Evolutionary conservation across 2,329 filamentous ascomycete species (phyloP).

Genomic region (Cladosporium sp.): DNA sequence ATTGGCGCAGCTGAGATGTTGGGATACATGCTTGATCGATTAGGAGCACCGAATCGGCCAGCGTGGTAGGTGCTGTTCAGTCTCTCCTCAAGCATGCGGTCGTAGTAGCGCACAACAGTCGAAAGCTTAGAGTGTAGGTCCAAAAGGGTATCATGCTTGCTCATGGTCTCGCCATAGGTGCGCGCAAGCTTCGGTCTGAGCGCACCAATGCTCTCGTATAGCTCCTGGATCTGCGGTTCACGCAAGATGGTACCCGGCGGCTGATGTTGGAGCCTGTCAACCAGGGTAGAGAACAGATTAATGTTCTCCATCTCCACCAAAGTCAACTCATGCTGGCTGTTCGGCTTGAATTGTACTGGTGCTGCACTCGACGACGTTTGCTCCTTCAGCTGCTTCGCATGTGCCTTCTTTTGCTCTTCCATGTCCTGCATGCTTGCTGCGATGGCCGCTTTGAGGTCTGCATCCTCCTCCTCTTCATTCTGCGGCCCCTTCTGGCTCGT

Average conservation of each 20-base stretch:
- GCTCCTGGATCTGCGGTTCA: constrained; percentile 94
- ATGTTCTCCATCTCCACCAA: constrained; percentile 96
- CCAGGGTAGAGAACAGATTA: constrained; percentile 87
- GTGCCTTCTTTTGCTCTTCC: constrained; percentile 94
- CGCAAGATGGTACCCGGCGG: constrained; percentile 92
- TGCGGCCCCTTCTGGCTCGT: constrained; percentile 9
- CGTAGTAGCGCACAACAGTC: constrained; percentile 94
- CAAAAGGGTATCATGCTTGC: constrained; percentile 92
- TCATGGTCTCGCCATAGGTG: constrained; percentile 98
- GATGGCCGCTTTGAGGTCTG: constrained; percentile 89
- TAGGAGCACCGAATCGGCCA: constrained; percentile 44
- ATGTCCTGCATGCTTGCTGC: constrained; percentile 91
- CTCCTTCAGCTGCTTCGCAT: constrained; percentile 75
- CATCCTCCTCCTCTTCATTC: constrained; percentile 74
- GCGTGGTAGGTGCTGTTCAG: constrained; percentile 89
- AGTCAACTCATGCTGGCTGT: constrained; percentile 91
- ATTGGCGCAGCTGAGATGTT: constrained; percentile 51
- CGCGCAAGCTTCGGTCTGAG: constrained; percentile 87
- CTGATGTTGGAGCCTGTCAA: constrained; percentile 90
- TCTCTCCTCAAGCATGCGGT: constrained; percentile 94
- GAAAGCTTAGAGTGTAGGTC: constrained; percentile 93
- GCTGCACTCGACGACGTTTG: constrained; percentile 46
- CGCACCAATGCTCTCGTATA: constrained; percentile 95
- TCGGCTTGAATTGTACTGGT: constrained; percentile 54
- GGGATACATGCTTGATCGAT: constrained; percentile 61